Base-by-base conservation (phyloP, 1,139 yeast species). In the Nakaseomyces glabratus region DNA sequence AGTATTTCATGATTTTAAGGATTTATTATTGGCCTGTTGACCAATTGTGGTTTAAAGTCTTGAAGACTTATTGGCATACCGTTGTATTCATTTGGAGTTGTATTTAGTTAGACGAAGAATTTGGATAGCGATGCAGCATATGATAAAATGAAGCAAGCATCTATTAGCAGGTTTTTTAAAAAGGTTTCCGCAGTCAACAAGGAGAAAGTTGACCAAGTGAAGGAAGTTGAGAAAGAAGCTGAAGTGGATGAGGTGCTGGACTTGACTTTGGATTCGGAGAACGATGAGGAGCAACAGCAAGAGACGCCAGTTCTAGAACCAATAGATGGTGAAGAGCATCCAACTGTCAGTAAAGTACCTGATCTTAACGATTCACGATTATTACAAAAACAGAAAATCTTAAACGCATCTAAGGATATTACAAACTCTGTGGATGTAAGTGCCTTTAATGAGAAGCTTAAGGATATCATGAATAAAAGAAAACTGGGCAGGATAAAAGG, bases 141-240 rank as follows among this genome's bases (percentile, higher is more conserved):
- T n/a, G n/a, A n/a, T n/a, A n/a, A n/a, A 4, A 24, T 26, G 32
- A 21, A 21, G 13, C 58, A 54, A 34, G 50, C 55, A 3, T 40
- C 48, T 10, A 54, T 54, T 8, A 54, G 57, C 34, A 45, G 39
- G 35, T 54, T 52, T 33, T 54, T 54, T 36, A 53, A 47, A 40
- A 22, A 44, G 12, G 44, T 30, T 3, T 23, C 17, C 19, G n/a
- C n/a, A n/a, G 28, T 11, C 14, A 26, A 10, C 30, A 17, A 20
- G 28, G 30, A 29, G 23, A 33, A 12, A 11, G 26, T 19, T 12
- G 14, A 21, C 6, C 33, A 32, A 15, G 36, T 17, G 24, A 23
- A 36, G 28, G 26, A 35, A 32, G 17, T 20, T 28, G 35, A 29
- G 25, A 31, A 35, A 6, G 34, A 24, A 8, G 20, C n/a, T 18